Base-by-base conservation (phyloP, 352 stramenopile species). In the Blastocystis sp. region DNA sequence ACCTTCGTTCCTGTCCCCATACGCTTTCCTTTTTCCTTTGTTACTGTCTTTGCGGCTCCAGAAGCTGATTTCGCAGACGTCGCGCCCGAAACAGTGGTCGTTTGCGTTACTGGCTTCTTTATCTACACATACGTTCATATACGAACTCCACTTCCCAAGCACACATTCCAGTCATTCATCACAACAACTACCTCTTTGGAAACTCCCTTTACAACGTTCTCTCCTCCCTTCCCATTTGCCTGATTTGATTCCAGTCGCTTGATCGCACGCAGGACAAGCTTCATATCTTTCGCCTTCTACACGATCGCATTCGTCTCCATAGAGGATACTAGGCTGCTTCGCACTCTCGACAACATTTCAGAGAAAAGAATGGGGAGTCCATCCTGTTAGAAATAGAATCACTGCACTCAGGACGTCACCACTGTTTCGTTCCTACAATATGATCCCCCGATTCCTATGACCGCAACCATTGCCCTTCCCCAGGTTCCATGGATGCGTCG, bases 1-100 rank as follows among this genome's bases (percentile, higher is more conserved):
- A 81, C 46, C 53, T 81, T 81, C n/a, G 69, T 81, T 65, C 44
- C 69, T 42, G 69, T 32, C 3, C 69, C 69, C 49, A 81, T 65
- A n/a, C 11, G 51, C n/a, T 59, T 59, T 59, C 51, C 32, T 59
- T 3, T 59, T 59, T 14, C n/a, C n/a, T n/a, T n/a, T n/a, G n/a
- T n/a, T n/a, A n/a, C n/a, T n/a, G n/a, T n/a, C n/a, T n/a, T n/a
- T n/a, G n/a, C n/a, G n/a, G n/a, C n/a, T n/a, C n/a, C n/a, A n/a
- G n/a, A n/a, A n/a, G n/a, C n/a, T n/a, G n/a, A n/a, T n/a, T n/a
- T n/a, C n/a, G n/a, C n/a, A n/a, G n/a, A n/a, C n/a, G n/a, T n/a
- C n/a, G n/a, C n/a, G n/a, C n/a, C n/a, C n/a, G n/a, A n/a, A n/a
- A n/a, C n/a, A n/a, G n/a, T n/a, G n/a, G n/a, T n/a, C n/a, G n/a